Evolutionary conservation across 2,329 filamentous ascomycete genomes (phyloP), one percentile per base, ranked within the genome.

Genomic region (Coniochaeta pulveracea): DNA sequence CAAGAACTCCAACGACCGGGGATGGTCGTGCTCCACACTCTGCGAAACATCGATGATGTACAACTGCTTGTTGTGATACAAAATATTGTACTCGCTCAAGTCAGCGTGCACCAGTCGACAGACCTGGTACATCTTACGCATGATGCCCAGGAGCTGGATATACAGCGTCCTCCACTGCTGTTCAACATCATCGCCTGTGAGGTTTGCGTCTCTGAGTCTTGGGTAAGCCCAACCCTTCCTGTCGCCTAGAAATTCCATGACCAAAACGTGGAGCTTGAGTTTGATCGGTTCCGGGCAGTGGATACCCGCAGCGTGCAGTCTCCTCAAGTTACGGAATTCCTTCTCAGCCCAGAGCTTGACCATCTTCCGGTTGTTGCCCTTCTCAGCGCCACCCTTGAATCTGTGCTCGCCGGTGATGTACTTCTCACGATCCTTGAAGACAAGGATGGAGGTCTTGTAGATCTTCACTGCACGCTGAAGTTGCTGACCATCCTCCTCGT

Each of bases 341-440:
- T 98, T 98, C 61, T 98, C 89, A 0, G 93, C 93, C 91, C 91
- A 98, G 16, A 95, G 68, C 58, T 94, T 93, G 45, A 98, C 89
- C 89, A 96, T 96, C 45, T 89, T 86, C 31, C 88, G 76, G 61
- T 86, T 94, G 60, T 86, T 93, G 44, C 82, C 82, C 65, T 95
- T 96, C 60, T 89, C 91, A 53, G 89, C 91, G 32, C 89, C 89
- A 40, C 77, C 71, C 45, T 85, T 76, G 66, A 98, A 98, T 16
- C 91, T 72, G 59, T 88, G 86, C 59, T 98, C 91, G 43, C 91
- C 91, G 1, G 81, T 82, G 41, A 98, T 91, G 57, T 98, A 98
- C 49, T 86, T 81, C 58, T 95, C 88, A 37, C 91, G 75, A 59
- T 98, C 91, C 62, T 96, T 96, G 75, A 98, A 98, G 16, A 93